These are phyloP conservation scores for Zea mays DNA, from an alignment of 176 grass and related monocot species.

Conservation along the genomic window Zm-B73-REFERENCE-NAM-5.0 NC_050100.1:15143501-15144000, in stretches of 20 bases:
- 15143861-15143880: slow-evolving; percentile 69
- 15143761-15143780: slow-evolving; percentile 69
- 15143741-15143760: slow-evolving; percentile 97
- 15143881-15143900: slow-evolving; percentile 89
- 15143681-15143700: slow-evolving; percentile 92
- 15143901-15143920: slow-evolving; percentile 86
- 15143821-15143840: slow-evolving; percentile 64
- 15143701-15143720: slow-evolving; percentile 87
- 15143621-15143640: slow-evolving; percentile 60
- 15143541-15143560: slow-evolving; percentile 80
- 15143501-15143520: slow-evolving; percentile 69
- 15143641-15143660: slow-evolving; percentile 71
- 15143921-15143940: slow-evolving; percentile 71
- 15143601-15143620: slow-evolving; percentile 89
- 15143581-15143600: slow-evolving; percentile 71
- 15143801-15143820: slow-evolving; percentile 67
- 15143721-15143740: slow-evolving; percentile 72
- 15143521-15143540: slow-evolving; percentile 95
- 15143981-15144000: slow-evolving; percentile 87
- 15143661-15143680: slow-evolving; percentile 72
- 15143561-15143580: slow-evolving; percentile 86
- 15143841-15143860: slow-evolving; percentile 85
- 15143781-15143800: slow-evolving; percentile 59
- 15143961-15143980: slow-evolving; percentile 88
- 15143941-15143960: slow-evolving; percentile 80